Base-by-base conservation (phyloP, 2,329 filamentous ascomycete species). In the Venturia asperata region DNA sequence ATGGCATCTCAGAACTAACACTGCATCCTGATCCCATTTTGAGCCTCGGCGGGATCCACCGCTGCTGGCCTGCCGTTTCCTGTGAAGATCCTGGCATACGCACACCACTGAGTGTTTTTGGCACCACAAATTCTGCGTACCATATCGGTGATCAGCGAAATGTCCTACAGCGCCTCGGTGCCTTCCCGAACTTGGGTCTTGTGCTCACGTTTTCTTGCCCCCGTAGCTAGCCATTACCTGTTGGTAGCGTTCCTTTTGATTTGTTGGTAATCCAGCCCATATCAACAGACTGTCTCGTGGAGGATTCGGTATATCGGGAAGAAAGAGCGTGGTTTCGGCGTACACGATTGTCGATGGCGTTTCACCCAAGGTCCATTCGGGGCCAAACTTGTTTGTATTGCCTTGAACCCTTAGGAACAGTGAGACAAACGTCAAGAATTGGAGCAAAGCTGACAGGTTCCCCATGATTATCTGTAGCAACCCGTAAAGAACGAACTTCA, bases 181-280 rank as follows among this genome's bases (percentile, higher is more conserved):
- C 4, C 21, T 5, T 15, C 21, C 24, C 1, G 24, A 41, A 5
- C 9, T 27, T 10, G 19, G 27, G 19, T 37, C 24, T 5, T 21
- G 5, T 39, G 13, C 60, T 61, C 60, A 43, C 60, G n/a, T 24
- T 61, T 39, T 42, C 6, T 45, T 61, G 4, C 1, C 5, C n/a
- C 24, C 39, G 19, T 42, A 61, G 27, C 60, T 61, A 13, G 60
- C 60, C n/a, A 61, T 1, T 30, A 61, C 60, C n/a, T 39, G 27
- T 61, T 61, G 60, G 15, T 42, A 42, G 4, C 60, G 37, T 15
- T 61, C 60, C 19, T 61, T 61, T n/a, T 42, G 39, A 7, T 43
- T 21, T 17, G 60, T 61, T n/a, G 60, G 60, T 39, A 61, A 24
- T 61, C 60, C 60, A 13, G 39, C 60, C 60, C 60, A 61, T 61